Conservation (phyloP, 306 rosid genomes). For the Urtica urens region DNA sequence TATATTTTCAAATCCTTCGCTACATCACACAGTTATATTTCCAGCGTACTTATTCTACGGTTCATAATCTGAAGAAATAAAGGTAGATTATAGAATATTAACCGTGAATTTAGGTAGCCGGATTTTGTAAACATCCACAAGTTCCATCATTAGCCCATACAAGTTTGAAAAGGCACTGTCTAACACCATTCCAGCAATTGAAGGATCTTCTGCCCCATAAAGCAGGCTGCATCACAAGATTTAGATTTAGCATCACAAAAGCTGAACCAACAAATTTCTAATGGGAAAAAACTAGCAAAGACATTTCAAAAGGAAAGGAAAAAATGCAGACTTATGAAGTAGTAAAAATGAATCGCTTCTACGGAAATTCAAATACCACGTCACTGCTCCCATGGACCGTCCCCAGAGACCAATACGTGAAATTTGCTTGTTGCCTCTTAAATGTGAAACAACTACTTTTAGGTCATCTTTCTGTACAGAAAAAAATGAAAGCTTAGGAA, state of each 20-base stretch:
- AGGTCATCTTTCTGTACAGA: conserved; percentile 77
- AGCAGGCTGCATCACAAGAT: conserved; percentile 59
- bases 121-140: conserved; percentile 82
- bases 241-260: conserved; percentile 7
- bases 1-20: too few species aligned
- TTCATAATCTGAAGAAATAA: not conserved
- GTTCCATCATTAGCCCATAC: conserved; percentile 85
- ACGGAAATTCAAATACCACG: conserved; percentile 44
- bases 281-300: not conserved
- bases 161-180: conserved; percentile 97
- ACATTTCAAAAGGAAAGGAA: not conserved
- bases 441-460: conserved; percentile 66
- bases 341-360: conserved; percentile 9
- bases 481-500: conserved; percentile 17
- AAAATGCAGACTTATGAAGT: not conserved
- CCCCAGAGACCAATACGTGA: conserved; percentile 94
- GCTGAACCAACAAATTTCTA: not conserved
- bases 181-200: conserved; percentile 92
- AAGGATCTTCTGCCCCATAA: conserved; percentile 97
- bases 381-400: conserved; percentile 97
- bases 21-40: too few species aligned
- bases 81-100: conserved; percentile 16
- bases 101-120: conserved; percentile 98
- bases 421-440: conserved; percentile 69
- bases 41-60: not conserved